Evolutionary conservation across 2,329 filamentous ascomycete species (phyloP).

Genomic region (Rugonectria rugulosa): DNA sequence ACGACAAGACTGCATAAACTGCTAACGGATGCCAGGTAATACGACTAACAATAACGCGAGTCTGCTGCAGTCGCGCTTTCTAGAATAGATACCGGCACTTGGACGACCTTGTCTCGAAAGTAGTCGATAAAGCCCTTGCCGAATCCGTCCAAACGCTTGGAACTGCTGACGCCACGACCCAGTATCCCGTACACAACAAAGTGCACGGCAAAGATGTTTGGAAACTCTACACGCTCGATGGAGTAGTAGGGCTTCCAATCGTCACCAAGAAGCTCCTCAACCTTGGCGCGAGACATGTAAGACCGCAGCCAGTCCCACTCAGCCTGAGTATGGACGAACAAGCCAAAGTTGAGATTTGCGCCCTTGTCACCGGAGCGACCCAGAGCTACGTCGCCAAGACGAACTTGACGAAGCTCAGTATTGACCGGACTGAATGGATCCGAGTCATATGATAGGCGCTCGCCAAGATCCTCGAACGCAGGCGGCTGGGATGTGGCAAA

Average conservation of each 20-base stretch:
- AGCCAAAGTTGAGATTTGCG: conserved; percentile 44
- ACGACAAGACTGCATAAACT: too few relatives aligned
- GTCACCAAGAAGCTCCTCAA: conserved; percentile 48
- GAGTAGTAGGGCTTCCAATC: conserved; percentile 51
- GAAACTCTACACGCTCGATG: conserved; percentile 56
- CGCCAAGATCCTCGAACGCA: neutral
- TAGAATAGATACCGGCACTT: too few relatives aligned
- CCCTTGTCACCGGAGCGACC: conserved; percentile 46
- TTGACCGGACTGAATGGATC: neutral
- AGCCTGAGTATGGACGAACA: conserved; percentile 13
- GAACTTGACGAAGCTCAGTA: conserved; percentile 2
- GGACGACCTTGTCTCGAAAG: too few relatives aligned
- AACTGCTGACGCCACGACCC: conserved; percentile 55
- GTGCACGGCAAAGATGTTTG: conserved; percentile 50
- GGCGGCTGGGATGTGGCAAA: neutral
- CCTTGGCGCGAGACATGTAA: too few relatives aligned
- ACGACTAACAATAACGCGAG: too few relatives aligned
- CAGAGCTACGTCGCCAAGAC: conserved; percentile 41
- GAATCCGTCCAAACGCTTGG: conserved; percentile 54
- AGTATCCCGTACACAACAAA: conserved; percentile 56
- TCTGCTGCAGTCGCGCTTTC: too few relatives aligned
- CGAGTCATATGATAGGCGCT: too few relatives aligned
- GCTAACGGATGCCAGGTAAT: too few relatives aligned
- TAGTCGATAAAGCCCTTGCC: conserved; percentile 50
- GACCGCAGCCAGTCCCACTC: conserved; percentile 36